Evolutionary conservation across 2,329 filamentous ascomycete genomes (phyloP).

Genomic region (Periconia macrospinosa): DNA sequence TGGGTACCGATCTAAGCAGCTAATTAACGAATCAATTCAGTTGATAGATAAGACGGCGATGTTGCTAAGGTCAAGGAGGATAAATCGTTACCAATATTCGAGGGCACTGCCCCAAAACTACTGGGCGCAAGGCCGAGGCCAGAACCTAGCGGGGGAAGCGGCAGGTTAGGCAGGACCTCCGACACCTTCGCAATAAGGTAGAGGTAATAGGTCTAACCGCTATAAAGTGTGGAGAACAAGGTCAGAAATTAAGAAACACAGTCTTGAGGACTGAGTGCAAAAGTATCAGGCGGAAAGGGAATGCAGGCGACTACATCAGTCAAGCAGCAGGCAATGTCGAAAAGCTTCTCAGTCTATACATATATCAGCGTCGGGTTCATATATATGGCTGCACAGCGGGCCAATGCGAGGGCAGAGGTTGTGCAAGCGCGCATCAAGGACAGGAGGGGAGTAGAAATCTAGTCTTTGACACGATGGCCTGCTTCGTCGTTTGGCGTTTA

Average conservation of each 20-base stretch:
- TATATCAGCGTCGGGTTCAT: conserved; percentile 22
- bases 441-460: conserved; percentile 7
- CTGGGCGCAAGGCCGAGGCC: conserved; percentile 29
- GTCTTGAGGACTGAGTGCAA: conserved; percentile 64
- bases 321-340: conserved; percentile 74
- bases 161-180: conserved; percentile 64
- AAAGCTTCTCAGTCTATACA: conserved; percentile 72
- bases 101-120: conserved; percentile 29
- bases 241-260: conserved; percentile 69
- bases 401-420: background rate
- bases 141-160: conserved; percentile 35
- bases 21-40: conserved; percentile 37
- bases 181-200: conserved; percentile 76
- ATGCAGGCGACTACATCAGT: conserved; percentile 71
- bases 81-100: conserved; percentile 33
- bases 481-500: conserved; percentile 15
- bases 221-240: conserved; percentile 70
- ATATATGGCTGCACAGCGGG: background rate
- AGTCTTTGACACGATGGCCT: conserved; percentile 6
- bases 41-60: conserved; percentile 36
- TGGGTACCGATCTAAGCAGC: conserved; percentile 39
- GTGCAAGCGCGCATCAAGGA: background rate
- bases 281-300: conserved; percentile 58
- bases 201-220: conserved; percentile 74
- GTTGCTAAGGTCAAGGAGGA: conserved; percentile 26